phyloP scores from a whole-genome alignment of 306 rosid genomes.

The Ziziphus jujuba region DNA sequence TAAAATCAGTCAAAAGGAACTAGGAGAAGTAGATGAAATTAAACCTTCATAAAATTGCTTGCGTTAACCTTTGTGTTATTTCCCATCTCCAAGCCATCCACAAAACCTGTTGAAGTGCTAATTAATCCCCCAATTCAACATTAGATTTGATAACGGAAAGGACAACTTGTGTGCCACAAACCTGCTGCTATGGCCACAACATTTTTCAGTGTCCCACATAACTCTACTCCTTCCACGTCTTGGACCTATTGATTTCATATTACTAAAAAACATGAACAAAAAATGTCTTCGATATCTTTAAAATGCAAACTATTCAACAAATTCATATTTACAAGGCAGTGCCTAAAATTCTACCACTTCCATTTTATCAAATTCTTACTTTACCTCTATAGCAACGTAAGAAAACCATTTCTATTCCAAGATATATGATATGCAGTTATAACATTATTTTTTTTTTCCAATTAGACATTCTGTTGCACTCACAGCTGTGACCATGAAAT shows the following conservation, averaged over 20 bases:
- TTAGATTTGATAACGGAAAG: slow-evolving; percentile 14
- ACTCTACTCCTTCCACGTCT: slow-evolving; percentile 92
- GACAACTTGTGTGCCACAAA: slow-evolving; percentile 25
- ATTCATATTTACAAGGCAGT: neutral
- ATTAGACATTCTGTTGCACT: slow-evolving; percentile 29
- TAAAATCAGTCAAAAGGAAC: slow-evolving; percentile 13
- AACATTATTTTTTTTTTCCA: slow-evolving; percentile 4
- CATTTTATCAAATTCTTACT: neutral
- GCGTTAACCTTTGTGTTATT: slow-evolving; percentile 80
- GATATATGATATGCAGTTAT: neutral
- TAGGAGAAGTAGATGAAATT: neutral
- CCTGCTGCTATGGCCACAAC: slow-evolving; percentile 94
- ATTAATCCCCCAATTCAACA: slow-evolving; percentile 29
- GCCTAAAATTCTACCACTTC: neutral
- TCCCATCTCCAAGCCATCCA: slow-evolving; percentile 97
- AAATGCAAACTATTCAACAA: neutral
- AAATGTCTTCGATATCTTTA: slow-evolving; percentile 4
- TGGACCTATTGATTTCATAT: slow-evolving; percentile 51
- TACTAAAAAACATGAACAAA: slow-evolving; percentile 19
- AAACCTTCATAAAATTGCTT: slow-evolving; percentile 9
- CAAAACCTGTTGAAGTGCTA: slow-evolving; percentile 64
- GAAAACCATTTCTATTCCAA: neutral
- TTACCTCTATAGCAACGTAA: too few relatives aligned
- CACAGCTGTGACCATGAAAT: slow-evolving; percentile 78
- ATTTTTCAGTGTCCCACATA: slow-evolving; percentile 92